A percentile compares a stretch with the other conserved stretches of the same genome.
phyloP scores from a whole-genome alignment of 192 early-diverging fungal genomes.

The Chytriomyces sp. region DNA sequence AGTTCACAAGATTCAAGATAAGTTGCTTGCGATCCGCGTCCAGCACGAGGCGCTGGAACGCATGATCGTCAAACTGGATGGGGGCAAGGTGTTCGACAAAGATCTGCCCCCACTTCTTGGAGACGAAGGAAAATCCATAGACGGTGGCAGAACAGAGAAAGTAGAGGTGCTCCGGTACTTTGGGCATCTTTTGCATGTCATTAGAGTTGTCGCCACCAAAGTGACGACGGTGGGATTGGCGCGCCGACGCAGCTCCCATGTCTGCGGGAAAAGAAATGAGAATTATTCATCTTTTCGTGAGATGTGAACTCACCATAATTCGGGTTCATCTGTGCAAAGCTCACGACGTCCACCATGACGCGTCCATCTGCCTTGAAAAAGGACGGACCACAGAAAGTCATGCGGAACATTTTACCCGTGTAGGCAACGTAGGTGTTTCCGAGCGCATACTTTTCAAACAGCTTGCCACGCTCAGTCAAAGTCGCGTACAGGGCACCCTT shows the following conservation, averaged over 20 bases:
- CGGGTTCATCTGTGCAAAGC: constrained; percentile 9
- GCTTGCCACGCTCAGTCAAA: constrained; percentile 7
- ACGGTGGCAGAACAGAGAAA: constrained; percentile 10
- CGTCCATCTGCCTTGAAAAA: background rate
- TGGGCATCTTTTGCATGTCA: background rate
- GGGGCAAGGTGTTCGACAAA: background rate
- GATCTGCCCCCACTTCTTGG: constrained; percentile 17
- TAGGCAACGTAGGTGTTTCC: constrained; percentile 11
- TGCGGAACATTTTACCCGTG: background rate
- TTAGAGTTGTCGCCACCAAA: background rate
- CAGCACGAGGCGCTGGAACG: constrained; percentile 19
- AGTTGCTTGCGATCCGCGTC: constrained; percentile 6
- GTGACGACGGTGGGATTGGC: background rate
- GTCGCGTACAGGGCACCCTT: background rate
- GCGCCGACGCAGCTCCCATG: background rate
- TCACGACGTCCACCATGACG: background rate
- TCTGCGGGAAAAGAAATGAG: no score
- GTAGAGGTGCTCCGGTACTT: background rate
- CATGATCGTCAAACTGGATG: constrained; percentile 20
- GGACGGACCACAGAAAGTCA: background rate
- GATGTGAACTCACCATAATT: no score
- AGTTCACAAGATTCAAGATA: constrained; percentile 12
- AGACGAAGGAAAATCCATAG: constrained; percentile 2
- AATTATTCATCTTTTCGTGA: no score
- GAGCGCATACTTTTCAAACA: constrained; percentile 6